Conservation (phyloP, 2,329 filamentous ascomycete species). For the Alternaria brassicicola region DNA sequence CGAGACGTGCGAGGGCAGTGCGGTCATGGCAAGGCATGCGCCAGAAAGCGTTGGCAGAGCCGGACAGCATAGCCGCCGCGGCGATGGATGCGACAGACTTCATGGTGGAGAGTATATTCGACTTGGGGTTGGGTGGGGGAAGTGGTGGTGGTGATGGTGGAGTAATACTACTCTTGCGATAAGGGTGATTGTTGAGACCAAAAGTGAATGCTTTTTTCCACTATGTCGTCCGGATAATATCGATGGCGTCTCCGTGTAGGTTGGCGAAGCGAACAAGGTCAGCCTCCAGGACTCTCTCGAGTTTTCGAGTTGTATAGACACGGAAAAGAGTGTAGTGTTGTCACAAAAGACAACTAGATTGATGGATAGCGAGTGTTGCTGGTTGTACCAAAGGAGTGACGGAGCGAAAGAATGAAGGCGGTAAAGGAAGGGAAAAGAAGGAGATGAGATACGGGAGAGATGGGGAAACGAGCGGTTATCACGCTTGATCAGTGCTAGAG, state of each 20-base stretch:
- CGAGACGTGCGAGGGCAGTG: conserved; percentile 65
- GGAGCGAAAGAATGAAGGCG: conserved; percentile 36
- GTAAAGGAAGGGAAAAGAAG: conserved; percentile 26
- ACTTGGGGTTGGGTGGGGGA: conserved; percentile 3
- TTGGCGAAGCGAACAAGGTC: conserved; percentile 17
- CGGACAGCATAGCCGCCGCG: conserved; percentile 42
- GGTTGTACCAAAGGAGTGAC: conserved; percentile 33
- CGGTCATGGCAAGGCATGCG: conserved; percentile 71
- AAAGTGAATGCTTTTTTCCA: conserved; percentile 9
- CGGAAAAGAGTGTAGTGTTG: conserved; percentile 37
- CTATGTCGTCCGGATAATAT: neutral
- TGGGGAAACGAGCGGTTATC: conserved; percentile 34
- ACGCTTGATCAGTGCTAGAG: conserved; percentile 29
- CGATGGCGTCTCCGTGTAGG: conserved; percentile 5
- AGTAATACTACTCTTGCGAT: conserved; percentile 1
- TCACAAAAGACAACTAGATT: conserved; percentile 20
- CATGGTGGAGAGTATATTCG: conserved; percentile 27
- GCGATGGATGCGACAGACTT: conserved; percentile 39
- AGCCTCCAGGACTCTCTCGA: conserved; percentile 37
- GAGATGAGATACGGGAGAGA: conserved; percentile 9
- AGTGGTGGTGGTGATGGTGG: conserved; percentile 9
- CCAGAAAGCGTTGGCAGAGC: conserved; percentile 67
- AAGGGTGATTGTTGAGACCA: conserved; percentile 4
- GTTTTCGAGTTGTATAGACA: conserved; percentile 26
- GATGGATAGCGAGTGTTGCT: conserved; percentile 35